phyloP scores from a whole-genome alignment of 805 yeast species.

The Sugiyamaella lignohabitans region DNA sequence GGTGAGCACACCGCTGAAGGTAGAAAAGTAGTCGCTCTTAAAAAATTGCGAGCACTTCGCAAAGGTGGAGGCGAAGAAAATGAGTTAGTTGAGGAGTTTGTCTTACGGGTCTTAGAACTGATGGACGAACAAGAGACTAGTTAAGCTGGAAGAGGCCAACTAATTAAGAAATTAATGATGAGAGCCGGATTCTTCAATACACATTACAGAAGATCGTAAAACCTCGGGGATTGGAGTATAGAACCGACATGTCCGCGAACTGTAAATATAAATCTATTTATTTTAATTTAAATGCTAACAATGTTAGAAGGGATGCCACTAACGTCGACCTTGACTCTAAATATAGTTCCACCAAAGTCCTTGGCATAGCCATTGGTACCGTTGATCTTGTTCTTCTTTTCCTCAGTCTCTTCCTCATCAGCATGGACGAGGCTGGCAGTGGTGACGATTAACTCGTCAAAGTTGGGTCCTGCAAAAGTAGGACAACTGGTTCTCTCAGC shows the following conservation, averaged over 20 bases:
- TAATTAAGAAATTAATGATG: too few relatives aligned
- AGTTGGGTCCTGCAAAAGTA: conserved; percentile 55
- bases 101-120: conserved; percentile 36
- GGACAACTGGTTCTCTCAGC: conserved; percentile 57
- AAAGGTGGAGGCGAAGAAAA: conserved; percentile 62
- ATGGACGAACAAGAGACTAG: too few relatives aligned
- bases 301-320: conserved; percentile 14
- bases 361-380: conserved; percentile 4
- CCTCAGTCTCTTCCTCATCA: conserved; percentile 5
- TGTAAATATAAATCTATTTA: too few relatives aligned
- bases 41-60: conserved; percentile 55
- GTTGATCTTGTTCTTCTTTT: conserved; percentile 16
- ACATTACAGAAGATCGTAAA: too few relatives aligned
- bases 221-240: too few relatives aligned
- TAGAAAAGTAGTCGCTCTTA: conserved; percentile 51
- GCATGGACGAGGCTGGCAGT: conserved; percentile 34
- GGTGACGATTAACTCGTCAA: conserved; percentile 59
- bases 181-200: too few relatives aligned
- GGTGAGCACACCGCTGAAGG: conserved; percentile 49
- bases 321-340: conserved; percentile 22
- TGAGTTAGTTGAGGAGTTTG: conserved; percentile 64
- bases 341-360: conserved; percentile 25
- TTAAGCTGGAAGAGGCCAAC: too few relatives aligned
- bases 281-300: conserved; percentile 4
- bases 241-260: too few relatives aligned